Evolutionary conservation across 139 green algal species (phyloP), one percentile per base, ranked within the genome.

Genomic region (Yamagishiella unicocca): DNA sequence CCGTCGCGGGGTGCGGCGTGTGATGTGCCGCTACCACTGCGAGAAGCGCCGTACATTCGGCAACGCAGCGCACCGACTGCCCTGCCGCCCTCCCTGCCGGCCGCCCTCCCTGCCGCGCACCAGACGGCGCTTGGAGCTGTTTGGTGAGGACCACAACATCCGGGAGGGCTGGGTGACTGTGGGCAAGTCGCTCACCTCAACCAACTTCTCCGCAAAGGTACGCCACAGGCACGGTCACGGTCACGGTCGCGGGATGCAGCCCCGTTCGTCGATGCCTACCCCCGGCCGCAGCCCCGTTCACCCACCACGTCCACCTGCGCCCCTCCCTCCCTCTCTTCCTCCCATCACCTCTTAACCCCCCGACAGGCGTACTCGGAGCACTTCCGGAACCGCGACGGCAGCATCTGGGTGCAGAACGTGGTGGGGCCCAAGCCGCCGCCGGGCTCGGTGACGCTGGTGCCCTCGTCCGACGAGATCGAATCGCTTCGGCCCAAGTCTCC

Each of bases 91-190:
- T 78, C 38, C 40, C 71, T 58, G 40, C 43, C 24, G 17, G 4
- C 9, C 27, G 40, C 37, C n/a, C 71, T 78, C 38, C 40, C 71
- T 58, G 40, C 43, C 24, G 42, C 22, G 29, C 73, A 61, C 5
- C 42, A 87, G 81, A 43, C 64, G 95, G 54, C 89, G 96, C 10
- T 80, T 98, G 73, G 96, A 98, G 93, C 91, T 98, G 80, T 98
- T 98, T 92, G 96, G 96, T 9, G 94, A 96, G 87, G 96, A 98
- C 81, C 94, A 96, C 89, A 98, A 98, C 89, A 95, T 98, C 73
- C 94, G 96, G 4, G 67, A 90, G 14, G 96, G 96, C 53, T 98
- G 96, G 96, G 90, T 98, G 1, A 98, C 96, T 0, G 90, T 98
- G 35, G 95, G 95, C 70, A 90, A 87, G 17, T 72, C n/a, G 42